phyloP scores from a whole-genome alignment of 768 basidiomycete species.

The Daedalea quercina region DNA sequence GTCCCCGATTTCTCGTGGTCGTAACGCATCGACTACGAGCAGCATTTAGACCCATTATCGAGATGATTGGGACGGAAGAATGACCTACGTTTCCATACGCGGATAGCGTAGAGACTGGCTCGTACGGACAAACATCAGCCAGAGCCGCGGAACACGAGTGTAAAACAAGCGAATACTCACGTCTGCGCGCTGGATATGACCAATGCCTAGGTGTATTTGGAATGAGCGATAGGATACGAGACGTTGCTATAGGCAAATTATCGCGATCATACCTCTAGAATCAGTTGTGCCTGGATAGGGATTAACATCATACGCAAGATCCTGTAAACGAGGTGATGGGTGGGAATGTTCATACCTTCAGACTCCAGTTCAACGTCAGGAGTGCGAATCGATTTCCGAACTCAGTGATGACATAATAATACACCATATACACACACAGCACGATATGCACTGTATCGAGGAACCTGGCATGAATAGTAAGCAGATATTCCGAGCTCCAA shows the following conservation, averaged over 20 bases:
- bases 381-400: slow-evolving; percentile 10
- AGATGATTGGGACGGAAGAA: not conserved
- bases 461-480: slow-evolving; percentile 1
- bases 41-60: not conserved
- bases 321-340: not conserved
- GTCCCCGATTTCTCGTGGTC: not conserved
- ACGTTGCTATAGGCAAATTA: not conserved
- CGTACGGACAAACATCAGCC: not conserved
- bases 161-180: slow-evolving; percentile 3
- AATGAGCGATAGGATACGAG: not conserved
- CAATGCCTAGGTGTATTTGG: slow-evolving; percentile 1
- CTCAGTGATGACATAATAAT: slow-evolving; percentile 13
- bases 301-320: not conserved
- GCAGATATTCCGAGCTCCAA: too few relatives aligned
- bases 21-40: too few relatives aligned
- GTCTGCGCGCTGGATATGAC: slow-evolving; percentile 12
- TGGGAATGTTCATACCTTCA: slow-evolving; percentile 6
- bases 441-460: slow-evolving; percentile 13
- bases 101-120: slow-evolving; percentile 9
- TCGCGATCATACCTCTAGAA: slow-evolving; percentile 8
- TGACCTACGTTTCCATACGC: slow-evolving; percentile 12
- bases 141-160: not conserved
- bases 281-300: slow-evolving; percentile 4
- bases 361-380: slow-evolving; percentile 10
- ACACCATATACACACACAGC: slow-evolving; percentile 12